Evolutionary conservation across 2,329 filamentous ascomycete genomes (phyloP).

Genomic region (Zasmidium angulare): DNA sequence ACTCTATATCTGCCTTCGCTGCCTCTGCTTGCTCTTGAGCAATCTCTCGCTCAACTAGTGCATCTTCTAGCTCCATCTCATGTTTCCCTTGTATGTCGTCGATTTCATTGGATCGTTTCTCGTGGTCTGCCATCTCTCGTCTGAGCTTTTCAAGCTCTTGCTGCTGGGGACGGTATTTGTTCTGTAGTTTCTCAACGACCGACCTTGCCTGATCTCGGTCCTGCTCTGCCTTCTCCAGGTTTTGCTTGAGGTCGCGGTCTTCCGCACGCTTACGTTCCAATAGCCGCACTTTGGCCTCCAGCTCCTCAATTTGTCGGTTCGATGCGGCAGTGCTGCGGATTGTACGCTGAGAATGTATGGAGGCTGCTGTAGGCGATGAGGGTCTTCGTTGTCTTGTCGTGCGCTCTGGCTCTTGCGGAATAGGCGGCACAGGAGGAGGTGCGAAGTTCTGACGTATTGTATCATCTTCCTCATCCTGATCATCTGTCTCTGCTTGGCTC

Average conservation of each 20-base stretch:
- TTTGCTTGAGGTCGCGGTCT: slow-evolving; percentile 80
- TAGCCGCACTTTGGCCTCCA: slow-evolving; percentile 82
- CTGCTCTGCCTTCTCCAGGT: slow-evolving; percentile 70
- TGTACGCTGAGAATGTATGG: slow-evolving; percentile 32
- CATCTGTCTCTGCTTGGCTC: slow-evolving; percentile 22
- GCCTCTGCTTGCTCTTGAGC: slow-evolving; percentile 89
- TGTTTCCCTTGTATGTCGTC: slow-evolving; percentile 78
- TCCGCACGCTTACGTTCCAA: slow-evolving; percentile 85
- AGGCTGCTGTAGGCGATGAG: slow-evolving; percentile 34
- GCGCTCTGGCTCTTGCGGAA: slow-evolving; percentile 23
- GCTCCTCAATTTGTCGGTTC: slow-evolving; percentile 74
- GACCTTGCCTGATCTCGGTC: slow-evolving; percentile 76
- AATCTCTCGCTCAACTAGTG: slow-evolving; percentile 89
- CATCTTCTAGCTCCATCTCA: slow-evolving; percentile 81
- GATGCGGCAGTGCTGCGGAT: slow-evolving; percentile 51
- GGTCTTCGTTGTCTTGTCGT: slow-evolving; percentile 29
- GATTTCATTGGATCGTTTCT: slow-evolving; percentile 66
- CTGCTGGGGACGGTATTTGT: slow-evolving; percentile 82
- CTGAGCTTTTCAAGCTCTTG: slow-evolving; percentile 75
- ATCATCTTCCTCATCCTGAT: slow-evolving; percentile 25
- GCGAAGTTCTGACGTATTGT: slow-evolving; percentile 31
- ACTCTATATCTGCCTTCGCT: slow-evolving; percentile 75
- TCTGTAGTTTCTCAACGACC: slow-evolving; percentile 87
- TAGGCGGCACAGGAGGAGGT: slow-evolving; percentile 30
- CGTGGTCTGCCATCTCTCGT: slow-evolving; percentile 74